phyloP scores from a whole-genome alignment of 2,329 filamentous ascomycete genomes.

The Fusarium sp. region DNA sequence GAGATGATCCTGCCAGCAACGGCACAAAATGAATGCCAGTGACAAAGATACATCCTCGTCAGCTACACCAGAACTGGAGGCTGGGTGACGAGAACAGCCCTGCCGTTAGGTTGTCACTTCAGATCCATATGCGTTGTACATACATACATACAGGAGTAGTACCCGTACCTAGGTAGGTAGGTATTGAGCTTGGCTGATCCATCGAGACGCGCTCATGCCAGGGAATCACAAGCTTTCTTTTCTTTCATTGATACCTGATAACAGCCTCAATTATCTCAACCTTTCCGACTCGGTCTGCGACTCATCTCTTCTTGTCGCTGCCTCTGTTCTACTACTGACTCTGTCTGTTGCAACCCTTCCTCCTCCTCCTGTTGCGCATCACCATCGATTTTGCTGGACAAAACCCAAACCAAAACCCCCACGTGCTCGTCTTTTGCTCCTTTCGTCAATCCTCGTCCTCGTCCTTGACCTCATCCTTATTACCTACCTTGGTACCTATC shows the following conservation, averaged over 20 bases:
- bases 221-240: slow-evolving; percentile 23
- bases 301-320: slow-evolving; percentile 12
- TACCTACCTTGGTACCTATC: background rate
- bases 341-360: slow-evolving; percentile 4
- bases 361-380: slow-evolving; percentile 23
- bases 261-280: slow-evolving; percentile 16
- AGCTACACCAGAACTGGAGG: slow-evolving; percentile 2
- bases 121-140: slow-evolving; percentile 29
- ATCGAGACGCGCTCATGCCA: slow-evolving; percentile 21
- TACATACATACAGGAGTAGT: background rate
- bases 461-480: background rate
- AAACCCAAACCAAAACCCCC: slow-evolving; percentile 18
- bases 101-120: background rate
- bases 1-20: background rate
- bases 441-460: slow-evolving; percentile 7
- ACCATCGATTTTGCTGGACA: slow-evolving; percentile 28
- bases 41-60: background rate
- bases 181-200: slow-evolving; percentile 26
- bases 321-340: background rate
- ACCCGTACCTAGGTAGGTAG: background rate
- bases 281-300: background rate
- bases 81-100: slow-evolving; percentile 15
- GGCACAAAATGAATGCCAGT: background rate
- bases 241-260: slow-evolving; percentile 25
- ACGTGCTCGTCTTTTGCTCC: slow-evolving; percentile 25